Evolutionary conservation across 768 basidiomycete species (phyloP).

Genomic region (Boletus rex-veris): DNA sequence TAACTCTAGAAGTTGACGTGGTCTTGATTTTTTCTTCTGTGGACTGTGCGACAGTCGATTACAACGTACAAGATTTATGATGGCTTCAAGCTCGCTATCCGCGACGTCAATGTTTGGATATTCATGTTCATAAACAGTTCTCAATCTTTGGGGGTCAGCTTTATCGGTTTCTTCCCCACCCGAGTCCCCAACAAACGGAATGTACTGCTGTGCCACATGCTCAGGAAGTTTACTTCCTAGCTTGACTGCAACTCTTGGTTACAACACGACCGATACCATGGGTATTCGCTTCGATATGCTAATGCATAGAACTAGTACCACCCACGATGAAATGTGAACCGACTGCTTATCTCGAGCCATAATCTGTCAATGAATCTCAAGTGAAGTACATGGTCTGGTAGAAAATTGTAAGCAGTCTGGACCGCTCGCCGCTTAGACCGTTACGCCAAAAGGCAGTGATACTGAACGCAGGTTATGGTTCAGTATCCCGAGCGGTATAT

Average conservation of each 20-base stretch:
- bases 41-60: too few relatives aligned
- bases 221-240: conserved; percentile 26
- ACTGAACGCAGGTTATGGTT: too few relatives aligned
- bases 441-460: too few relatives aligned
- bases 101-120: conserved; percentile 50
- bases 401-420: too few relatives aligned
- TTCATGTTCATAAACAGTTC: conserved; percentile 51
- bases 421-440: too few relatives aligned
- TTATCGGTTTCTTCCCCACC: conserved; percentile 59
- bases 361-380: too few relatives aligned
- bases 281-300: conserved; percentile 50
- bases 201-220: background rate
- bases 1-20: too few relatives aligned
- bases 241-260: conserved; percentile 59
- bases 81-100: conserved; percentile 53
- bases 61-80: conserved; percentile 37
- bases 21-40: too few relatives aligned
- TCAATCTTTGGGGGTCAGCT: conserved; percentile 57
- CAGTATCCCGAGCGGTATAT: too few relatives aligned
- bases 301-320: conserved; percentile 52
- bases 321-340: background rate
- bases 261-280: conserved; percentile 58
- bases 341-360: background rate
- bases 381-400: too few relatives aligned
- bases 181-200: conserved; percentile 15